phyloP scores from a whole-genome alignment of 345 rosid species.

The Noccaea bulbosa region DNA sequence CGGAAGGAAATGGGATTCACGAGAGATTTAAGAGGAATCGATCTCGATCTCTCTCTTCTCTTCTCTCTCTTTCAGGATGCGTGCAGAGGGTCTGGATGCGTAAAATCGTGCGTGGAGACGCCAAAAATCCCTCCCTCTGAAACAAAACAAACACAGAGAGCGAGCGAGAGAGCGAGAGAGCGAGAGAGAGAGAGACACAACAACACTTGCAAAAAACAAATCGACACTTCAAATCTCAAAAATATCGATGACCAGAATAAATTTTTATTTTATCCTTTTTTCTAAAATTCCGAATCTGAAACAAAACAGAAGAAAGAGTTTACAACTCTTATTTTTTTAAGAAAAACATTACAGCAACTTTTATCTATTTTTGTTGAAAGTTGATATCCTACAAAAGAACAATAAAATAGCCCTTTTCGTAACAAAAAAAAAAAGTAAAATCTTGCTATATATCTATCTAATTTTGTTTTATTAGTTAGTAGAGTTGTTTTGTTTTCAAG shows the following conservation, averaged over 20 bases:
- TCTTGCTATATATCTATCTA: neutral
- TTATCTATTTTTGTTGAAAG: neutral
- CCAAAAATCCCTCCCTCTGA: constrained; percentile 27
- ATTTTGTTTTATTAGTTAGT: neutral
- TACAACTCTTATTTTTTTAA: neutral
- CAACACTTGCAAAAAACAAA: constrained; percentile 17
- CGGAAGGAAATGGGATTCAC: constrained; percentile 21
- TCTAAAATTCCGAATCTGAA: neutral
- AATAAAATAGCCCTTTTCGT: neutral
- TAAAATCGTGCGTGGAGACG: constrained; percentile 45
- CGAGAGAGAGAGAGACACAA: no score
- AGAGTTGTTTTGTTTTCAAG: neutral
- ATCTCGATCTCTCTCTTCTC: constrained; percentile 34
- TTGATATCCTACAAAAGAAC: neutral
- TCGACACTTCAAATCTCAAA: constrained; percentile 38
- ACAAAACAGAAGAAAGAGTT: neutral
- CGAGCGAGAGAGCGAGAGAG: neutral
- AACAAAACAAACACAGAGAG: constrained; percentile 15
- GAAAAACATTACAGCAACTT: neutral
- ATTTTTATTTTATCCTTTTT: neutral
- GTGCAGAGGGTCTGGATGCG: constrained; percentile 41
- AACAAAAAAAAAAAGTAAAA: neutral
- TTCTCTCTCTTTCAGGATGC: constrained; percentile 36
- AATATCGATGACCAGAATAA: constrained; percentile 37
- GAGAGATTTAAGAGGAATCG: constrained; percentile 41